Evolutionary conservation across 1,284 basidiomycete genomes (phyloP), one percentile per base, ranked within the genome.

Genomic region (Veloboletus limbatus): DNA sequence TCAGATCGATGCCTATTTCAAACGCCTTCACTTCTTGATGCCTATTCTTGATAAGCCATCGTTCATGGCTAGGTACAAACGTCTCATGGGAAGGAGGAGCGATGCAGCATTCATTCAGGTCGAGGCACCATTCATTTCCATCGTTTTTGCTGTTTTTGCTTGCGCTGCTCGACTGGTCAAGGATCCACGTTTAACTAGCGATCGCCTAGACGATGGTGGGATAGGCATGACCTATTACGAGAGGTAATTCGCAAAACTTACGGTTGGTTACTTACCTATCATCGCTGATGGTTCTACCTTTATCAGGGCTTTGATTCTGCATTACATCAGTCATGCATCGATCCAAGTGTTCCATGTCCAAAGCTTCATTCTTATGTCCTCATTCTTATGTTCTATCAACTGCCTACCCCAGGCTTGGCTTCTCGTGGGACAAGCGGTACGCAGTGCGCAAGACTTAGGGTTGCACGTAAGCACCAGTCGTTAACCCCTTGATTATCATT

Each of bases 391-490:
- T 58, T 88, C 88, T 43, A 79, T 94, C 55, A 94, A 94, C 62
- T 92, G 90, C 58, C 78, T 94, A 49, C 92, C 91, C 2, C 91
- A 92, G 70, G 88, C 89, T 21, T 95, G 91, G 91, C 78, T 94
- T 51, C 74, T 93, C 40, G 81, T 91, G 39, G 91, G 92, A 34
- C 91, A 94, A 65, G 91, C 89, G 22, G 79, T 94, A 35, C 81
- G 91, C 45, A 82, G 82, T 48, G 90, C 86, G 3, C 92, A 94
- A 67, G 91, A 95, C 69, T 74, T 94, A 35, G 91, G 91, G 37
- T 76, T 94, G 53, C 91, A 94, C 71, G 89, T 92, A 69, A 74
- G 88, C 37, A 30, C 30, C 18, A 13, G 28, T 20, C 25, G 18
- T 50, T 4, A 21, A 34, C 40, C 18, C 9, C 7, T 11, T 6